Evolutionary conservation across 148 eudicot genomes (phyloP), one percentile per base, ranked within the genome.

Genomic region (Bassia scoparia): DNA sequence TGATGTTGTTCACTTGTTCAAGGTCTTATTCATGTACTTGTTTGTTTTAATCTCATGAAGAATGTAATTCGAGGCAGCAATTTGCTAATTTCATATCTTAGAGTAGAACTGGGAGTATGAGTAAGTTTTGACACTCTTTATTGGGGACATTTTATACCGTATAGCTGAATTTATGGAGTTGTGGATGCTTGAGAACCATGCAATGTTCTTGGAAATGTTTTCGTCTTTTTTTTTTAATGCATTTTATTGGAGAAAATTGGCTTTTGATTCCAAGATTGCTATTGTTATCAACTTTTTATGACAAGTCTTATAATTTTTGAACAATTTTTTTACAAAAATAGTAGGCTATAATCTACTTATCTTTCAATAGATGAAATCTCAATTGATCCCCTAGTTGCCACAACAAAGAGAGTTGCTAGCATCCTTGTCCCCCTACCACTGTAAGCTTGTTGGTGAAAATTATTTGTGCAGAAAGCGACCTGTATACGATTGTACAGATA

Each of bases 381-480:
- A 86, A 44, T 78, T 90, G 60, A 64, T 94, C 82, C 98, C 97
- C 52, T 86, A 84, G 68, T 77, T 94, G 71, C 98, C 98, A 26
- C 83, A 71, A 48, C 84, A 83, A 24, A 82, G 77, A 68, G 91
- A 91, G 71, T 81, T 94, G 50, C 69, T 80, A 67, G 74, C 91
- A 71, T 74, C 87, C 31, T 78, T 94, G 73, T 81, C 83, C 78
- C 89, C 97, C 68, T 89, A 84, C 80, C 89, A 94, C 84, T 86
- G 90, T 44, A 88, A 84, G 74, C 91, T 94, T 59, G 97, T 94
- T 61, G 97, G 97, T 70, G 98, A 94, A 81, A 87, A 90, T 79
- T 91, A 88, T 71, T 77, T 89, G 85, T 96, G 89, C 50, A 91
- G 75, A 77, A 89, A 75, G 67, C 79, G 96, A 46, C 93, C 97